Base-by-base conservation (phyloP, 495 filamentous ascomycete genomes). In the Xylaria acuta region DNA sequence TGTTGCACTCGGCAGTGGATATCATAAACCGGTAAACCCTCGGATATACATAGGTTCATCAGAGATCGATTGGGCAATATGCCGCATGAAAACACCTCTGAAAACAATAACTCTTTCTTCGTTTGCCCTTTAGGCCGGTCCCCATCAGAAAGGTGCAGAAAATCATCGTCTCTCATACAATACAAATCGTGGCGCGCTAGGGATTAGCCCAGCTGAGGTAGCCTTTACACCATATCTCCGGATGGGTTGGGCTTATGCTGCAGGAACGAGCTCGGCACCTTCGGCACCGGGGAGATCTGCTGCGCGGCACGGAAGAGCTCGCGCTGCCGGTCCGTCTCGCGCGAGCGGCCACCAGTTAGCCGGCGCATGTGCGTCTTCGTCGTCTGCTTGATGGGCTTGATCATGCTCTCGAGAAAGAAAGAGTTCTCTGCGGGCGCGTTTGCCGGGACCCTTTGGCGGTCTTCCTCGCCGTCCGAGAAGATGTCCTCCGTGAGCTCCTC, bases 321-420 rank as follows among this genome's bases (percentile, higher is more conserved):
- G 25, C 89, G 84, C 70, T 90, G 85, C 18, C 87, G 84, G 64
- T 92, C 89, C 67, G 86, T 87, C 20, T 92, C 90, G 22, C 88
- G 83, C 0, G 86, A 87, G 53, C 90, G 76, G 16, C 89, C 87
- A 0, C 90, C 89, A 0, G 91, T 92, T 38, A 93, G 84, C 74
- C 92, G 84, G 51, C 92, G 82, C 90, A 93, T 89, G 34, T 90
- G 85, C 70, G 85, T 87, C 71, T 88, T 78, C 2, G 86, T 86
- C 27, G 83, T 80, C 73, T 88, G 84, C 51, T 86, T 82, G 30
- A 87, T 74, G 22, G 86, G 85, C 63, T 84, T 83, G 73, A 91
- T 90, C 87, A 90, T 92, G 11, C 85, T 91, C 74, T 92, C 91
- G 0, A 93, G 81, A 67, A 91, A 89, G 64, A 90, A 90, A 0